Conservation (phyloP, 495 filamentous ascomycete species). For the Delitschia confertaspora region DNA sequence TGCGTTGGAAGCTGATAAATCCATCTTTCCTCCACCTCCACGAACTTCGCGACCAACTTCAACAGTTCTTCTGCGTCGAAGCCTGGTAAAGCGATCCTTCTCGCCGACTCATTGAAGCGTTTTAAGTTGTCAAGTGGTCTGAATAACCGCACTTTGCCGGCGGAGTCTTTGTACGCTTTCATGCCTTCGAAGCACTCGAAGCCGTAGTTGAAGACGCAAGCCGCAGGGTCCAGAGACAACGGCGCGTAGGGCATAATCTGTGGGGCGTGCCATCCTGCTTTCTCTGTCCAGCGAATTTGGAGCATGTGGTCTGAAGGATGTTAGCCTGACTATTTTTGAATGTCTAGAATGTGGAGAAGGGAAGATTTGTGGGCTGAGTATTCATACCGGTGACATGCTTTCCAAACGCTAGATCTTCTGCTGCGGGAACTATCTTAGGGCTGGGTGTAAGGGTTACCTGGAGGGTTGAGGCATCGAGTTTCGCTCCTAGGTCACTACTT, state of each 20-base stretch:
- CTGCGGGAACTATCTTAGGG: background rate
- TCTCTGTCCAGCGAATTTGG: background rate
- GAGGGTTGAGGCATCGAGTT: background rate
- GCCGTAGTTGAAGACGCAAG: background rate
- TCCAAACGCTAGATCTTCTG: background rate
- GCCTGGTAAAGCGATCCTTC: background rate
- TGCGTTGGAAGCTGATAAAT: background rate
- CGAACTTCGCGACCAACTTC: background rate
- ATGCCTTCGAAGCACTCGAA: constrained; percentile 1
- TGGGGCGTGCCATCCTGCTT: background rate
- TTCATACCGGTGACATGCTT: constrained; percentile 1
- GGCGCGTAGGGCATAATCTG: background rate
- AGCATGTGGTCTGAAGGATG: constrained; percentile 3
- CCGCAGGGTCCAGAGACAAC: constrained; percentile 1
- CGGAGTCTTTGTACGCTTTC: constrained; percentile 1
- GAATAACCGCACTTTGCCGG: background rate
- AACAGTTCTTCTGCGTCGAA: background rate
- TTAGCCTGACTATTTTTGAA: no score
- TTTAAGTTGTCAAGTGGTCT: background rate
- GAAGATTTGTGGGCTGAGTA: no score
- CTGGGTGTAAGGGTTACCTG: background rate
- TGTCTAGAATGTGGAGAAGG: no score
- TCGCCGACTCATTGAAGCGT: constrained; percentile 3
- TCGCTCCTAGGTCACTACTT: background rate
- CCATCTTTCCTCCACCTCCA: background rate